phyloP scores from a whole-genome alignment of 176 grass and related monocot genomes.

The Poa annua region DNA sequence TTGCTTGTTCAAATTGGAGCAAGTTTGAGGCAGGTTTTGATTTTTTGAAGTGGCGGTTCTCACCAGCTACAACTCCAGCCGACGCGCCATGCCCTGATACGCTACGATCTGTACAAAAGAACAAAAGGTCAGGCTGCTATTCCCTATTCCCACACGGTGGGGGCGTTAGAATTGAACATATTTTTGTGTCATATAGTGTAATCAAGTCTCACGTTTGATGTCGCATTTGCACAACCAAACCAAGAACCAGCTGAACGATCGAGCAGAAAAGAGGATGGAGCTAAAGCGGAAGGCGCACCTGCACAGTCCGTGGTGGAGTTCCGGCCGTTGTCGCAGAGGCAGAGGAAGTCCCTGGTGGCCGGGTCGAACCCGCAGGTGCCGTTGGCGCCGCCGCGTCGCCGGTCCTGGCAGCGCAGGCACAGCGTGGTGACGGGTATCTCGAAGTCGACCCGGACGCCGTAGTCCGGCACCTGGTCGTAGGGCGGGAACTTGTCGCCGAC shows the following conservation, averaged over 20 bases:
- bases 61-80: slow-evolving; percentile 74
- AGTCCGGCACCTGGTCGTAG: slow-evolving; percentile 86
- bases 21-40: neutral
- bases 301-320: slow-evolving; percentile 78
- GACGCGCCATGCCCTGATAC: slow-evolving; percentile 52
- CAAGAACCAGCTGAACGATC: neutral
- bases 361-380: slow-evolving; percentile 82
- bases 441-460: slow-evolving; percentile 84
- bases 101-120: slow-evolving; percentile 34
- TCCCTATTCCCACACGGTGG: no score
- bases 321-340: slow-evolving; percentile 69
- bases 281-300: slow-evolving; percentile 51
- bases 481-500: slow-evolving; percentile 70
- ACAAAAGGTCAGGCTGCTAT: neutral
- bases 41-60: neutral
- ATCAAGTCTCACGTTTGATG: no score
- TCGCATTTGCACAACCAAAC: no score
- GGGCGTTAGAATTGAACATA: no score
- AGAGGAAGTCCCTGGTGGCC: slow-evolving; percentile 63
- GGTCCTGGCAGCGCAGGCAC: slow-evolving; percentile 85
- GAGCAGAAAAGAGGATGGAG: neutral
- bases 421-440: slow-evolving; percentile 85
- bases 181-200: no score
- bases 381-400: slow-evolving; percentile 42
- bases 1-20: neutral